Evolutionary conservation across 2,329 filamentous ascomycete species (phyloP), one percentile per base, ranked within the genome.

Genomic region (Penicillium sp.): DNA sequence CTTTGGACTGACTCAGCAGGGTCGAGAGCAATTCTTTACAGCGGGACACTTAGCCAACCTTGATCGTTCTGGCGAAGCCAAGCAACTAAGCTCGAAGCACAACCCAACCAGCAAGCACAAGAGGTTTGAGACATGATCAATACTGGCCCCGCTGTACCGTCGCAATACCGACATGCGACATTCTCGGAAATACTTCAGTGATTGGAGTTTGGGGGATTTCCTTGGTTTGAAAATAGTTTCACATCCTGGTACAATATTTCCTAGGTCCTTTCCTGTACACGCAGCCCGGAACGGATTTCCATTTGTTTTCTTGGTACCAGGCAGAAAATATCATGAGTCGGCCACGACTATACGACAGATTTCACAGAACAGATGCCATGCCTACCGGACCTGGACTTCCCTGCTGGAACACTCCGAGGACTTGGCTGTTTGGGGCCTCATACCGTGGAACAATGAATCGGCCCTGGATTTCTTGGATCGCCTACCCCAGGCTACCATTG

Each of bases 271-370:
- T 52, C 53, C 48, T 34, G 48, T 57, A 55, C 45, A 57, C 42
- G 42, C 39, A 55, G 38, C 38, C 24, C 14, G 46, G 38, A 21
- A 47, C 48, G 41, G 36, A 45, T 34, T 43, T 47, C 5, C 22
- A 24, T 44, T 48, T 22, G 27, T 50, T 18, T 18, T 38, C 18
- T 47, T 48, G 18, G 31, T 56, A 34, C 40, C 39, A 36, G 22
- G 11, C 39, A 31, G 45, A 29, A 50, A 42, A 49, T n/a, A 44
- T 36, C 6, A 45, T 45, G 29, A 48, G 38, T 51, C 51, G n/a
- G 14, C 43, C 45, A 40, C n/a, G 48, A 50, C 55, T 53, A 56
- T 41, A 49, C 55, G 57, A 55, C 55, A 55, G 55, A 47, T 50
- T 34, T 59, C 21, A 48, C 22, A 50, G 13, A 4, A 11, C 50